Percentiles rank a stretch among this genome's conserved stretches.
Evolutionary conservation across 306 rosid species (phyloP).

Genomic region (Oxytropis ochrocephala): DNA sequence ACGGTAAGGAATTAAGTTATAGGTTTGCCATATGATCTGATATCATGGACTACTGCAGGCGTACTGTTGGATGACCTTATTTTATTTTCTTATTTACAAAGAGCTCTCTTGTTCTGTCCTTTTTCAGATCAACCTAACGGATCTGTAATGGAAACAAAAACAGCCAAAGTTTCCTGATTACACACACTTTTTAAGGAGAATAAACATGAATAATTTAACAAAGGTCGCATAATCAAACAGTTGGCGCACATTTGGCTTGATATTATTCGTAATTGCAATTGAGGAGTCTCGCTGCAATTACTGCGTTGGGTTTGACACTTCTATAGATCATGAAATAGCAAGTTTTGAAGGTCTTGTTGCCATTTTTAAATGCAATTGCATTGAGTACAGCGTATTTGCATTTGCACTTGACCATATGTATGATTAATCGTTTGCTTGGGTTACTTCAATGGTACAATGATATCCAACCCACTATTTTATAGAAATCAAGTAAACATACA

Average conservation of each 20-base stretch:
- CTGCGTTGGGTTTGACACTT: neutral
- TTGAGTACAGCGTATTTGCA: too few species aligned
- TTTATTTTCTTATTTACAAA: neutral
- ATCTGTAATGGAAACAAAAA: neutral
- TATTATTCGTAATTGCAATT: neutral
- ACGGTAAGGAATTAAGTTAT: neutral
- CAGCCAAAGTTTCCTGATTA: neutral
- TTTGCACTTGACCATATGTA: too few species aligned
- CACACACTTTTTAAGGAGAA: neutral
- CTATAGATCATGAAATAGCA: too few species aligned
- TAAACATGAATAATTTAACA: neutral
- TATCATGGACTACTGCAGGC: neutral
- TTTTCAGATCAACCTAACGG: neutral
- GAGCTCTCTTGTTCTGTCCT: neutral
- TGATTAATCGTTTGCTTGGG: too few species aligned
- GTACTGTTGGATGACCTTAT: neutral
- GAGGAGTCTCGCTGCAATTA: neutral
- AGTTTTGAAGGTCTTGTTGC: neutral
- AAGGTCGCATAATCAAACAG: neutral
- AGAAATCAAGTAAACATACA: too few species aligned
- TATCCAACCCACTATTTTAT: too few species aligned
- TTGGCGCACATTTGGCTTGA: neutral
- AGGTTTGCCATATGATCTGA: neutral
- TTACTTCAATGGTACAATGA: too few species aligned
- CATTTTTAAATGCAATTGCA: neutral